Conservation (phyloP, 352 stramenopile genomes). For the Phytophthora pseudosyringae region DNA sequence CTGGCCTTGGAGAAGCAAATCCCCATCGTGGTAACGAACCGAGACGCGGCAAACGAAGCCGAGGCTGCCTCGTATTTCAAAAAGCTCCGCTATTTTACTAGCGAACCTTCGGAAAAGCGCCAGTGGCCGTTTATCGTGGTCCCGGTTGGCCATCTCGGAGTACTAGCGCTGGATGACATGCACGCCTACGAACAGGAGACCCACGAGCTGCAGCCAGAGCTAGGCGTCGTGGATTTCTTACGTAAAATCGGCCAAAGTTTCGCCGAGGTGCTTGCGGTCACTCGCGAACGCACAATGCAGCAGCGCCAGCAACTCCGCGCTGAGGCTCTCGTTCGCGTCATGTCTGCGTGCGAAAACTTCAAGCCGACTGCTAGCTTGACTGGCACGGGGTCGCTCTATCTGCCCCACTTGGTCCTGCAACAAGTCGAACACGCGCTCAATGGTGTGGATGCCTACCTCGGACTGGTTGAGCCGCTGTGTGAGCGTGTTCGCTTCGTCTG, state of each 20-base stretch:
- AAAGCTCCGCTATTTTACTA: constrained; percentile 54
- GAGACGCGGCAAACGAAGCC: constrained; percentile 16
- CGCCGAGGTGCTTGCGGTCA: constrained; percentile 20
- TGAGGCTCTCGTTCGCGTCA: constrained; percentile 54
- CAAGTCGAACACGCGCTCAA: constrained; percentile 64
- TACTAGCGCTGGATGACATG: constrained; percentile 74
- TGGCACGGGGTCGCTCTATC: constrained; percentile 27
- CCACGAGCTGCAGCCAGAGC: constrained; percentile 59
- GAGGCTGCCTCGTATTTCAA: constrained; percentile 1
- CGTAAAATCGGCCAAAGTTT: constrained; percentile 46
- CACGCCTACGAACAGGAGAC: constrained; percentile 50
- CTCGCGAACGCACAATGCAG: constrained; percentile 13
- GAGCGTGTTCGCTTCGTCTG: constrained; percentile 56
- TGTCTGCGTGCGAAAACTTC: constrained; percentile 60
- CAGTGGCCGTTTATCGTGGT: constrained; percentile 78
- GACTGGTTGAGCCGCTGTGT: constrained; percentile 60
- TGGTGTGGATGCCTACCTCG: constrained; percentile 72
- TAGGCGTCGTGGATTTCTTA: constrained; percentile 82
- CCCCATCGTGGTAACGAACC: constrained; percentile 48
- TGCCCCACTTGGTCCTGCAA: constrained; percentile 57
- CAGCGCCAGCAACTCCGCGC: constrained; percentile 29
- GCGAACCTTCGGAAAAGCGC: constrained; percentile 13
- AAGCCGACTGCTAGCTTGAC: constrained; percentile 13
- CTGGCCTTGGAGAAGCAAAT: constrained; percentile 41
- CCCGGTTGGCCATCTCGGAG: constrained; percentile 49